A percentile compares a stretch with the other conserved stretches of the same genome.
phyloP scores from a whole-genome alignment of 2,329 filamentous ascomycete genomes.

The Trichoderma harzianum region DNA sequence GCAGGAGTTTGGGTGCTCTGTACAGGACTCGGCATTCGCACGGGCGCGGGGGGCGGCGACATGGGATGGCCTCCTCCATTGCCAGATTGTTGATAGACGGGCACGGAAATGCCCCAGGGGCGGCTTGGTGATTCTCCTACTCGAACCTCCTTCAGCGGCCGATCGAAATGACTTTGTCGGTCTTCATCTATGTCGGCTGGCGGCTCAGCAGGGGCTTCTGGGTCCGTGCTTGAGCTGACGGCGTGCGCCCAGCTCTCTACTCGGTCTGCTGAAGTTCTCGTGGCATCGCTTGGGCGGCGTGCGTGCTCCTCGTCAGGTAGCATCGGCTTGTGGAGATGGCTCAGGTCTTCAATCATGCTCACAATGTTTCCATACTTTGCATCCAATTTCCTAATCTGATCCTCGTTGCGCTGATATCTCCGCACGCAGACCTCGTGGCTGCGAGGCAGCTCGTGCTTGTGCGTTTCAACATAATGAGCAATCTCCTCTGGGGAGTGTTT shows the following conservation, averaged over 20 bases:
- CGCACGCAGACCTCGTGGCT: conserved; percentile 92
- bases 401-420: conserved; percentile 82
- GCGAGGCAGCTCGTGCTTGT: conserved; percentile 91
- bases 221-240: conserved; percentile 55
- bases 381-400: conserved; percentile 82
- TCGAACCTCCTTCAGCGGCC: conserved; percentile 82
- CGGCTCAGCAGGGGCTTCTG: conserved; percentile 31
- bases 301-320: conserved; percentile 58
- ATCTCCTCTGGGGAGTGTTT: conserved; percentile 92
- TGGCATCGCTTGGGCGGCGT: conserved; percentile 41
- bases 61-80: conserved; percentile 41
- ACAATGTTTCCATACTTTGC: conserved; percentile 90
- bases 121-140: conserved; percentile 90
- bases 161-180: conserved; percentile 73
- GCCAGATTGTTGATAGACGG: conserved; percentile 48
- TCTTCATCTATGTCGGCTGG: conserved; percentile 46
- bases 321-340: conserved; percentile 83
- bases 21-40: conserved; percentile 45
- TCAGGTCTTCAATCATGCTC: conserved; percentile 90
- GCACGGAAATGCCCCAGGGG: conserved; percentile 88
- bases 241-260: conserved; percentile 85
- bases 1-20: conserved; percentile 27
- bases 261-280: conserved; percentile 60
- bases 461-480: conserved; percentile 87
- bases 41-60: conserved; percentile 57